Evolutionary conservation across 768 basidiomycete genomes (phyloP).

Genomic region (Xanthoconium purpureum): DNA sequence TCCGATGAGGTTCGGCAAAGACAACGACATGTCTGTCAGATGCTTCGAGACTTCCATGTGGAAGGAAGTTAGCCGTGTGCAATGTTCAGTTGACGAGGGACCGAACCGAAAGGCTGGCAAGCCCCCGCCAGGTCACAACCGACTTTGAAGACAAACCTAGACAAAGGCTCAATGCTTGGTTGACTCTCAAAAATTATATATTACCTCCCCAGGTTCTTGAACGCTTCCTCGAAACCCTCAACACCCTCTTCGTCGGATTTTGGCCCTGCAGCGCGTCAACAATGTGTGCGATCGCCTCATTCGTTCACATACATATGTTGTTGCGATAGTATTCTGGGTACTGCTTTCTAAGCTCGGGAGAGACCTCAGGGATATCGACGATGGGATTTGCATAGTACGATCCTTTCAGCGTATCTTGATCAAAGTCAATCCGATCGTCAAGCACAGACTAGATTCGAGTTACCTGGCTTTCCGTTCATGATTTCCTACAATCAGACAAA

Average conservation of each 20-base stretch:
- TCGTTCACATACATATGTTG: constrained; percentile 72
- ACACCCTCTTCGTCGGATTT: constrained; percentile 51
- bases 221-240: constrained; percentile 80
- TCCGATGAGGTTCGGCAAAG: constrained; percentile 68
- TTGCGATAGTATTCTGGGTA: constrained; percentile 84
- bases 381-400: constrained; percentile 88
- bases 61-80: neutral
- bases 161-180: constrained; percentile 2
- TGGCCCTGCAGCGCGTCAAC: constrained; percentile 53
- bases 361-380: constrained; percentile 61
- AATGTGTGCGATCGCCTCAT: neutral
- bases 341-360: constrained; percentile 46
- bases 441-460: neutral
- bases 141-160: constrained; percentile 75
- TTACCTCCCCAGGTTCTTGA: constrained; percentile 79
- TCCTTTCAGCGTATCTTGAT: constrained; percentile 78
- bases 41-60: constrained; percentile 54
- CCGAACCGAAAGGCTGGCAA: constrained; percentile 84
- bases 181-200: constrained; percentile 6
- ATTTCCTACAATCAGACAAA: constrained; percentile 57
- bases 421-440: neutral
- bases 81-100: neutral
- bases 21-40: constrained; percentile 58
- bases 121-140: constrained; percentile 81
- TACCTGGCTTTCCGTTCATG: constrained; percentile 91